phyloP scores from a whole-genome alignment of 306 rosid species.

The Quercus mongolica region DNA sequence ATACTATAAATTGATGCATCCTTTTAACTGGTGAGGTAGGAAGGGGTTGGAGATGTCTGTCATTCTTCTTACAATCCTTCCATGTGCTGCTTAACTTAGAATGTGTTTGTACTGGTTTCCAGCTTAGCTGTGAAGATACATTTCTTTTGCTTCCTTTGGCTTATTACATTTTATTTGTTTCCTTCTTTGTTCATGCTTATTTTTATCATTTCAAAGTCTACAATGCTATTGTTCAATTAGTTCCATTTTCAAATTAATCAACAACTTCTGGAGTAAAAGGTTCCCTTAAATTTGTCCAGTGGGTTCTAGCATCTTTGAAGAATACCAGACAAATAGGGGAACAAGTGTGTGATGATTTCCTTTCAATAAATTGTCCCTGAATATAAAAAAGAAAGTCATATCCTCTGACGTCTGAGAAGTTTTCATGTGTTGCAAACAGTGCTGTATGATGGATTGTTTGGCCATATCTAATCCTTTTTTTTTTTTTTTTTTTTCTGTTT shows the following conservation, averaged over 20 bases:
- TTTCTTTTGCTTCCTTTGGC: not conserved
- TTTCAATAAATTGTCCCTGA: not conserved
- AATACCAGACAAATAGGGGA: not conserved
- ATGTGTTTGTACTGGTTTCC: not conserved
- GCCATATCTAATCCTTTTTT: constrained; percentile 20
- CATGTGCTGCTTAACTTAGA: not conserved
- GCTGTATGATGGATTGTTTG: not conserved
- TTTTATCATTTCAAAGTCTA: not conserved
- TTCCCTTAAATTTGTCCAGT: not conserved
- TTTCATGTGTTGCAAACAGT: not conserved
- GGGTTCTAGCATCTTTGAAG: not conserved
- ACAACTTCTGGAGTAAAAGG: not conserved
- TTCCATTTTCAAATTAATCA: not conserved
- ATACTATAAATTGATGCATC: not conserved
- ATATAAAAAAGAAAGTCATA: not conserved
- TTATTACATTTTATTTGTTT: not conserved
- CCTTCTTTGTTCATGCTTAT: not conserved
- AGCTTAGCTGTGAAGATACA: not conserved
- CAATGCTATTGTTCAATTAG: not conserved
- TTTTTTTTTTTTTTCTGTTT: constrained; percentile 25
- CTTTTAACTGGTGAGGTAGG: not conserved
- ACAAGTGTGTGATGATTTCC: not conserved
- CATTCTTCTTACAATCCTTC: not conserved
- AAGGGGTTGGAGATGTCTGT: not conserved
- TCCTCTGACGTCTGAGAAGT: not conserved